A percentile compares a stretch with the other conserved stretches of the same genome.
These are phyloP conservation scores for Polygonum aviculare DNA, from an alignment of 148 eudicot genomes.

Conservation along the genomic window DNA sequence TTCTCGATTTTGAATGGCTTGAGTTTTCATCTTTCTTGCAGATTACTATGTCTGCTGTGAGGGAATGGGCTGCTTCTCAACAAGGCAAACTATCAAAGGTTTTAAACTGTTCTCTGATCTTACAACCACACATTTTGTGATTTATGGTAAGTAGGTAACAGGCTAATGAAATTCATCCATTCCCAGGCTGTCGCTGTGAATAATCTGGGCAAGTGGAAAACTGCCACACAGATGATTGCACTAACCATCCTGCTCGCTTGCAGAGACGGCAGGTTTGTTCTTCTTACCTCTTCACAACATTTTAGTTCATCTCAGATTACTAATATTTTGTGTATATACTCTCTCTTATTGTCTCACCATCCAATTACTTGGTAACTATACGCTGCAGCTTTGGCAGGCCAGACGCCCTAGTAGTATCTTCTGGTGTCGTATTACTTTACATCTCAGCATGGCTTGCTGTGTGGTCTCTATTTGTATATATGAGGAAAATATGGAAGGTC, in stretches of 20 bases:
- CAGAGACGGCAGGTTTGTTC: slow-evolving; percentile 69
- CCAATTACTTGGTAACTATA: slow-evolving; percentile 2
- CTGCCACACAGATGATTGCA: slow-evolving; percentile 94
- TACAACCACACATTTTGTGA: neutral
- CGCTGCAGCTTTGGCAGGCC: slow-evolving; percentile 47
- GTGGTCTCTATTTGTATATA: slow-evolving; percentile 85
- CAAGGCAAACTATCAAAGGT: slow-evolving; percentile 63
- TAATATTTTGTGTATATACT: neutral
- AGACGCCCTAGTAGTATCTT: slow-evolving; percentile 37
- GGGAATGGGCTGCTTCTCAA: slow-evolving; percentile 98
- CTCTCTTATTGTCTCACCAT: neutral
- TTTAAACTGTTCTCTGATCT: slow-evolving; percentile 12
- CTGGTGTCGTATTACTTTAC: slow-evolving; percentile 75
- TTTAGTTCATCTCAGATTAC: neutral
- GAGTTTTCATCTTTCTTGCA: slow-evolving; percentile 16
- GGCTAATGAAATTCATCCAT: slow-evolving; percentile 3
- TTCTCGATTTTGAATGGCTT: neutral
- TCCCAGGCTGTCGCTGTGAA: slow-evolving; percentile 96
- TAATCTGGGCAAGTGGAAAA: slow-evolving; percentile 98
- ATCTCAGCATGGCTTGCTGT: slow-evolving; percentile 85
- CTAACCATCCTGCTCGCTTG: slow-evolving; percentile 69
- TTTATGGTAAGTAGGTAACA: neutral
- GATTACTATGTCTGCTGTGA: slow-evolving; percentile 96
- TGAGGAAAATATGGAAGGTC: slow-evolving; percentile 89
- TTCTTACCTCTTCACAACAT: neutral